Base-by-base conservation (phyloP, 176 grass and related monocot genomes). In the Areca catechu region DNA sequence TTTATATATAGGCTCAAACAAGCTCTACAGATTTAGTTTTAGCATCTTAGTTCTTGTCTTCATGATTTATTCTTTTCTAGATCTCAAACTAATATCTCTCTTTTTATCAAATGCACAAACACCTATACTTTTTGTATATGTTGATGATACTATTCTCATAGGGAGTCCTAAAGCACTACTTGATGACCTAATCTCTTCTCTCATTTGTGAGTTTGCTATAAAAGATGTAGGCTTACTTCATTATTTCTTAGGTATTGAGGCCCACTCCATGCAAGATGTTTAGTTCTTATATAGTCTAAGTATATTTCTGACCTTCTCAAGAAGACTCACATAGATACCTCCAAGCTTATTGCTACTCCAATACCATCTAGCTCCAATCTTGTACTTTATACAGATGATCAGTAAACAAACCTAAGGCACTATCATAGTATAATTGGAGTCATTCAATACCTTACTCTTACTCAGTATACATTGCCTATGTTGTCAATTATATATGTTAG, bases 1-100 rank as follows among this genome's bases (percentile, higher is more conserved):
- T 25, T 4, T 25, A 25, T 25, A 25, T 25, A 4, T 63, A 48
- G 43, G 12, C 14, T 63, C 5, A 64, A 74, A 12, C 60, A 74
- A n/a, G 58, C 50, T 15, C 59, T 60, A 47, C 3, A 17, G 19
- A 49, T 49, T 1, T 74, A 22, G 49, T 65, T 63, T 48, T 4
- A 20, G 1, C 48, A 58, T 4, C 53, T 71, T 24, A 29, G 24
- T 25, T 25, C 24, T 4, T 4, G 4, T 0, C 24, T 56, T 22
- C 9, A 16, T 1, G 16, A 15, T 56, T 49, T 49, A 22, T 5
- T 30, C n/a, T n/a, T 24, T 24, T 24, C 2, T 24, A 3, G 24
- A 24, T 24, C 24, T 24, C 2, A 24, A 10, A 5, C 12, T 58
- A 3, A 58, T 19, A 12, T 22, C 2, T 27, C 24, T 20, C 17